Evolutionary conservation across 495 filamentous ascomycete species (phyloP), one percentile per base, ranked within the genome.

Genomic region (Jackrogersella multiformis): DNA sequence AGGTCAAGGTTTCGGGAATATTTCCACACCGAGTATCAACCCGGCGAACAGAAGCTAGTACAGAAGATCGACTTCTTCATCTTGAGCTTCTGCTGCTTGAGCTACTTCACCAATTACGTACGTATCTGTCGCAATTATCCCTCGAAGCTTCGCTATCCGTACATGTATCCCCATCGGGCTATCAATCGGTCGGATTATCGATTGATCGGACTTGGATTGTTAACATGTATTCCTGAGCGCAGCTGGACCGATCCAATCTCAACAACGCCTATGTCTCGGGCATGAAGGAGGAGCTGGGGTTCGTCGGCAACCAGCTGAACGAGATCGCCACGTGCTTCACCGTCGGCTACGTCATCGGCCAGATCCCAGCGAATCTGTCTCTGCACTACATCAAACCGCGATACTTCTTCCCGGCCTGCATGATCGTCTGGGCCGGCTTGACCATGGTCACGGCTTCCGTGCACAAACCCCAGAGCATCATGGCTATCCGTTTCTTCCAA

Each of bases 401-500:
- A 8, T 70, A 82, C 54, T 90, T 86, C 70, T 87, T 91, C 60
- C 87, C 88, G 0, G 64, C 77, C 3, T 87, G 87, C 76, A 86
- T 87, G 81, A 46, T 88, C 1, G 60, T 85, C 46, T 91, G 88
- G 88, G 86, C 83, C 0, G 77, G 72, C 0, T 59, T 90, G 21
- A 89, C 87, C 13, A 87, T 90, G 83, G 74, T 82, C 32, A 87
- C 84, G 1, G 87, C 85, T 1, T 78, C 80, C 0, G 80, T 78
- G 2, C 79, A 80, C 5, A 78, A 74, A 2, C 82, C 83, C 0
- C 74, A 80, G 38, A 72, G 81, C n/a, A 85, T 91, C 64, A 87
- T 87, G 81, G 85, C 82, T 0, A 87, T 91, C 61, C 85, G 89
- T 4, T 90, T 91, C 79, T 88, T 91, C 69, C 83, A 87, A 68